Evolutionary conservation across 768 basidiomycete genomes (phyloP), one percentile per base, ranked within the genome.

Genomic region (Psilocybe sp.): DNA sequence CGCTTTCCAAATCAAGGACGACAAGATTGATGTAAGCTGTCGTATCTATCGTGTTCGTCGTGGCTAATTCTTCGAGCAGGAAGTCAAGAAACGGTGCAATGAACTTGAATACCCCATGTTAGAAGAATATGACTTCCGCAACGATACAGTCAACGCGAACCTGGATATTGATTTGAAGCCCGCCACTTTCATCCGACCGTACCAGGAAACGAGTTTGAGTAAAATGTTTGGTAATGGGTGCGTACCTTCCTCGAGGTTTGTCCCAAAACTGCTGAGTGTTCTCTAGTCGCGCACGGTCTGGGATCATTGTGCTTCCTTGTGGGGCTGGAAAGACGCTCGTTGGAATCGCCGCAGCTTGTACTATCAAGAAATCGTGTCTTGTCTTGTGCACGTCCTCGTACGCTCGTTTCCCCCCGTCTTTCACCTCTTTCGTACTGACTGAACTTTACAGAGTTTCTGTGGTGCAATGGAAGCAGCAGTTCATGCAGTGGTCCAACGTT

Each of bases 151-250:
- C 57, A 99, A 99, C 64, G 82, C 97, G 23, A 96, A 98, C 68
- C 78, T 99, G 40, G 97, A 99, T 64, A 99, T 99, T 50, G 97
- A 99, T 68, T 81, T 99, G 47, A 99, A 99, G 66, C 97, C 97
- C 2, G 89, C 93, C 33, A 98, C 97, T 2, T 88, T 96, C 53
- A 97, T 99, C 64, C 81, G 97, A 47, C 93, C 97, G 12, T 99
- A 99, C 69, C 97, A 99, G 68, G 96, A 98, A 71, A 99, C 97
- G 46, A 94, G 91, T 64, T 73, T 99, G 38, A 94, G 92, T 57
- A 99, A 99, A 72, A 99, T 99, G 97, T 99, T 99, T 68, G 96
- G 97, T 46, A 98, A 99, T 66, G 97, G 94, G 91, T 93, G 67
- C 47, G 78, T 56, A 11, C 20, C 3, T 28, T 56, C 28, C 32